A percentile compares a stretch with the other conserved stretches of the same genome.
Conservation (phyloP, 2,329 filamentous ascomycete genomes). For the Cercospora beticola region DNA sequence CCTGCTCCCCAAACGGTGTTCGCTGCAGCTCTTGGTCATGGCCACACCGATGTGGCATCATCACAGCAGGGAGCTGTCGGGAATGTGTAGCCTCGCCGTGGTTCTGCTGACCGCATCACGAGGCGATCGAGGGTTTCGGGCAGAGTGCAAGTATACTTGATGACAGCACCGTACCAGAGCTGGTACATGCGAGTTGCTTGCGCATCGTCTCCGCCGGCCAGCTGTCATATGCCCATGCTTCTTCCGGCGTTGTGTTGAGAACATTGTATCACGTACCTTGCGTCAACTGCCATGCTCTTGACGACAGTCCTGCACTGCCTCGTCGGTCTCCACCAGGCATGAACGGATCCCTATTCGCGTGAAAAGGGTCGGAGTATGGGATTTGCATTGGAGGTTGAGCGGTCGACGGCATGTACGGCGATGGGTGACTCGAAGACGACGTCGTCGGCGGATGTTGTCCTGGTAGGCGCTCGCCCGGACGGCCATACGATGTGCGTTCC, state of each 20-base stretch:
- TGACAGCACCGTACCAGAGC: not conserved
- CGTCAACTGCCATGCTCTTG: constrained; percentile 35
- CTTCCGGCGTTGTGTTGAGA: not conserved
- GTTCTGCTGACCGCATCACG: constrained; percentile 3
- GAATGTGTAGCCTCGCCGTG: not conserved
- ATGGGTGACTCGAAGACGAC: constrained; percentile 39
- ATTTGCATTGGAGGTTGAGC: constrained; percentile 46
- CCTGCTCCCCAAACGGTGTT: constrained; percentile 1
- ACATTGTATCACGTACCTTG: constrained; percentile 14
- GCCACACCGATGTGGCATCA: not conserved
- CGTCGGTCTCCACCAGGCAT: constrained; percentile 42
- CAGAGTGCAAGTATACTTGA: not conserved
- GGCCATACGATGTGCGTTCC: constrained; percentile 37
- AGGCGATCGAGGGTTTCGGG: not conserved
- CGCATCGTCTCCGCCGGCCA: not conserved
- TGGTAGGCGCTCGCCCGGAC: constrained; percentile 43
- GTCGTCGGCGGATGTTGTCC: constrained; percentile 31
- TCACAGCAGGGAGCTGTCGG: constrained; percentile 3
- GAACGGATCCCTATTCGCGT: constrained; percentile 49
- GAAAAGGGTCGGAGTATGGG: constrained; percentile 49
- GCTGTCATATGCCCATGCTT: not conserved
- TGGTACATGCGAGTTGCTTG: not conserved
- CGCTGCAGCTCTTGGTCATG: constrained; percentile 2
- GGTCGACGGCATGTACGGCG: constrained; percentile 34
- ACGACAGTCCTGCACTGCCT: constrained; percentile 42